Conservation (phyloP, 345 rosid species). For the Psidium guajava region DNA sequence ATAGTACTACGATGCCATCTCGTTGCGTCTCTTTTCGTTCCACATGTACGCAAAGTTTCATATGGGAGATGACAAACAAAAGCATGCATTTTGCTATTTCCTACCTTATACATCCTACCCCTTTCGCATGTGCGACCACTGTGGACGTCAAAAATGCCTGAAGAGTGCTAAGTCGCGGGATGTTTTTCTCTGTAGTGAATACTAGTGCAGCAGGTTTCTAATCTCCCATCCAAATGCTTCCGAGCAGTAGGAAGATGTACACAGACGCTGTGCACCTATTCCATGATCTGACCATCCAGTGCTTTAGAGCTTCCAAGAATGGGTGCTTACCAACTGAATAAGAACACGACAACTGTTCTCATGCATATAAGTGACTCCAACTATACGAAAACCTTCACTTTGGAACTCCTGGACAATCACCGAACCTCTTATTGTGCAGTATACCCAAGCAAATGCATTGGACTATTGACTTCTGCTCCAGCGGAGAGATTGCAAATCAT, state of each 20-base stretch:
- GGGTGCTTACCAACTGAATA: background rate
- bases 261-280: background rate
- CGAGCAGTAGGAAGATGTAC: background rate
- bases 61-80: background rate
- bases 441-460: background rate
- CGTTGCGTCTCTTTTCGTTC: background rate
- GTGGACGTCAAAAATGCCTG: too few species aligned
- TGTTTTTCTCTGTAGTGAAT: too few species aligned
- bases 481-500: background rate
- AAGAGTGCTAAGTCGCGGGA: too few species aligned
- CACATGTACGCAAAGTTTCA: background rate
- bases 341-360: background rate
- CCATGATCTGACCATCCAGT: background rate
- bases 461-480: background rate
- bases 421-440: background rate
- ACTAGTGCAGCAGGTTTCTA: background rate
- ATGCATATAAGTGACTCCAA: background rate
- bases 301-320: background rate
- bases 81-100: background rate
- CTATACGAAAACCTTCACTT: background rate
- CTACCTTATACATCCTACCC: background rate
- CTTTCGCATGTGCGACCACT: background rate
- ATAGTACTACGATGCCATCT: background rate
- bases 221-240: background rate
- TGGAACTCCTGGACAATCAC: background rate